phyloP scores from a whole-genome alignment of 2,329 filamentous ascomycete species.

The Colletotrichum sp. region DNA sequence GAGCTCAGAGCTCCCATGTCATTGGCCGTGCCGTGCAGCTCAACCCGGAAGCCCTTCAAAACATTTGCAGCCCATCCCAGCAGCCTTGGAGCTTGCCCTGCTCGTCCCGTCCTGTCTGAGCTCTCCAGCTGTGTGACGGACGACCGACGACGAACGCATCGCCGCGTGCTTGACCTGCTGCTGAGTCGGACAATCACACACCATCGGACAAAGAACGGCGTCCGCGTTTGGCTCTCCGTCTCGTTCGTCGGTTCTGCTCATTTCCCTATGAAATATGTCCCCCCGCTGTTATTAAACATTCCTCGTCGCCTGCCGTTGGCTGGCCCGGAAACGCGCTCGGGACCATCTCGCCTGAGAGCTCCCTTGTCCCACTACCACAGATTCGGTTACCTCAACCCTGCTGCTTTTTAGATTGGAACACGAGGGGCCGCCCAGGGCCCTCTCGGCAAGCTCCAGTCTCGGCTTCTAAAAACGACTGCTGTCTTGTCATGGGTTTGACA shows the following conservation, averaged over 20 bases:
- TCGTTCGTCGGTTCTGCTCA: background rate
- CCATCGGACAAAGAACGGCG: background rate
- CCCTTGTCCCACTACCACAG: conserved; percentile 15
- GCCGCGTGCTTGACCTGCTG: background rate
- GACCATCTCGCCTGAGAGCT: conserved; percentile 17
- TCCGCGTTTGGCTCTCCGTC: background rate
- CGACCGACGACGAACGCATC: background rate
- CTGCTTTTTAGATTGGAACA: conserved; percentile 17
- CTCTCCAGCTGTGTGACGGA: background rate
- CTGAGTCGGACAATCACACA: background rate
- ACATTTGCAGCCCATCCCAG: background rate
- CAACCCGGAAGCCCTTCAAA: background rate
- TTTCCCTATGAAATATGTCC: conserved; percentile 5
- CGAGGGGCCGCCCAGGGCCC: conserved; percentile 9
- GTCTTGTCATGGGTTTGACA: background rate
- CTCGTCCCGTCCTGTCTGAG: background rate
- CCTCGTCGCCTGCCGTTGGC: conserved; percentile 3
- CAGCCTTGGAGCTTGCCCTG: background rate
- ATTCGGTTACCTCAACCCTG: conserved; percentile 16
- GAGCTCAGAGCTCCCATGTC: background rate
- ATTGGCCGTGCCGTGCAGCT: background rate
- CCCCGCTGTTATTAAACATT: conserved; percentile 16
- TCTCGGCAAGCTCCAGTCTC: conserved; percentile 5
- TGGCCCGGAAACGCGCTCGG: conserved; percentile 21
- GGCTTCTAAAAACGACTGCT: background rate